A percentile compares a stretch with the other conserved stretches of the same genome.
Conservation (phyloP, 2,329 filamentous ascomycete genomes). For the Albophoma yamanashiensis region DNA sequence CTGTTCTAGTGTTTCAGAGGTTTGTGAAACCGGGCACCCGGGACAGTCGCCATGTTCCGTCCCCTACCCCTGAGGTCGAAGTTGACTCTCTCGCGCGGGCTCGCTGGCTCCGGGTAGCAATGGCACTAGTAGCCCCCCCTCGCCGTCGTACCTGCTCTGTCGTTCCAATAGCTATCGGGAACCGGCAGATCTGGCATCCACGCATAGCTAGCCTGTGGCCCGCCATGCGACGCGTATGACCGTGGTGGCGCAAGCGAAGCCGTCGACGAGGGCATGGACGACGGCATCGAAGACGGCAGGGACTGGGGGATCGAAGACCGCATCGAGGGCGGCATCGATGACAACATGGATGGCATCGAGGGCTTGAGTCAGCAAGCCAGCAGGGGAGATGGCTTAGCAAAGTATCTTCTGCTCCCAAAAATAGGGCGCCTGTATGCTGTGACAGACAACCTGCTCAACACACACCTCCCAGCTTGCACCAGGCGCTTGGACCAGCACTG, state of each 20-base stretch:
- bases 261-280: conserved; percentile 3
- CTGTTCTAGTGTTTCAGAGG: no score
- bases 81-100: no score
- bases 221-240: conserved; percentile 3
- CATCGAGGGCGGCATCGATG: conserved; percentile 4
- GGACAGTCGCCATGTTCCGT: neutral
- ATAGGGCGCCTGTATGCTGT: no score
- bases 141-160: neutral
- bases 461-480: no score
- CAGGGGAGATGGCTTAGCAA: no score
- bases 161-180: neutral
- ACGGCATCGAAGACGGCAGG: conserved; percentile 1
- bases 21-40: neutral
- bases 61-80: neutral
- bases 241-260: conserved; percentile 4
- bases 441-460: no score
- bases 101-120: neutral
- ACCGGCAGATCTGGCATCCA: neutral
- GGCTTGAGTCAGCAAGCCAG: no score
- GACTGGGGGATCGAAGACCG: conserved; percentile 3
- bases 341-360: neutral
- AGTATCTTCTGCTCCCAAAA: no score
- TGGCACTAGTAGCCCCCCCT: neutral
- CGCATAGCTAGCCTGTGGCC: conserved; percentile 2
- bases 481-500: no score